phyloP scores from a whole-genome alignment of 345 rosid genomes.

The Salix arbutifolia region DNA sequence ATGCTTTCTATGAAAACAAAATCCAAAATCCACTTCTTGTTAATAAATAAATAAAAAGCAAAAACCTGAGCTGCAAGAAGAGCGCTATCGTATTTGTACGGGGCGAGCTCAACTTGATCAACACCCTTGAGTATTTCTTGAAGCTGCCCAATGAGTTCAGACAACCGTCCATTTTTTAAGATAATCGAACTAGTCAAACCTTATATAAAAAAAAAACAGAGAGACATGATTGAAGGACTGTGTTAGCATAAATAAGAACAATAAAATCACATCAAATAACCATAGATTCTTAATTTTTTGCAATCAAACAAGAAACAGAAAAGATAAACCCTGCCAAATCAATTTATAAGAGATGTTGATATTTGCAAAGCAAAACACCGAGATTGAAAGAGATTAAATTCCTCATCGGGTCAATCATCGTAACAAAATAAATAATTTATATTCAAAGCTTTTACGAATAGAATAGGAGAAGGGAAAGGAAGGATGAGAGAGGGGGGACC shows the following conservation, averaged over 20 bases:
- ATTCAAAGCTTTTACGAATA: neutral
- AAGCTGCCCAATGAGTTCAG: slow-evolving; percentile 78
- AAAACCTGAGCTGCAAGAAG: slow-evolving; percentile 77
- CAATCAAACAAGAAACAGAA: neutral
- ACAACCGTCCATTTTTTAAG: slow-evolving; percentile 62
- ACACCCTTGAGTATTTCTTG: slow-evolving; percentile 73
- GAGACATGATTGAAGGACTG: neutral
- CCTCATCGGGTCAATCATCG: neutral
- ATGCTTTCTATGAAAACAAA: neutral
- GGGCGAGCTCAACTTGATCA: slow-evolving; percentile 47
- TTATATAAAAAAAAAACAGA: slow-evolving; percentile 16
- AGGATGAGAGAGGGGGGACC: neutral
- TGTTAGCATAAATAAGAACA: neutral
- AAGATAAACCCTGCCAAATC: neutral
- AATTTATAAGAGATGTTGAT: neutral
- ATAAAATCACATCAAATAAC: neutral
- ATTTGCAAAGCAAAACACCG: neutral
- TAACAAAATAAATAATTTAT: no score
- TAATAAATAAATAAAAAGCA: neutral
- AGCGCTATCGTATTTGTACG: slow-evolving; percentile 57
- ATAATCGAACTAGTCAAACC: slow-evolving; percentile 76
- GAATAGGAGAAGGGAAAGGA: neutral
- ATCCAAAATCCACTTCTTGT: neutral
- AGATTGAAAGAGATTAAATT: neutral
- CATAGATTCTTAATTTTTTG: neutral